phyloP scores from a whole-genome alignment of 331 rosid species.

The Quercus phellos region DNA sequence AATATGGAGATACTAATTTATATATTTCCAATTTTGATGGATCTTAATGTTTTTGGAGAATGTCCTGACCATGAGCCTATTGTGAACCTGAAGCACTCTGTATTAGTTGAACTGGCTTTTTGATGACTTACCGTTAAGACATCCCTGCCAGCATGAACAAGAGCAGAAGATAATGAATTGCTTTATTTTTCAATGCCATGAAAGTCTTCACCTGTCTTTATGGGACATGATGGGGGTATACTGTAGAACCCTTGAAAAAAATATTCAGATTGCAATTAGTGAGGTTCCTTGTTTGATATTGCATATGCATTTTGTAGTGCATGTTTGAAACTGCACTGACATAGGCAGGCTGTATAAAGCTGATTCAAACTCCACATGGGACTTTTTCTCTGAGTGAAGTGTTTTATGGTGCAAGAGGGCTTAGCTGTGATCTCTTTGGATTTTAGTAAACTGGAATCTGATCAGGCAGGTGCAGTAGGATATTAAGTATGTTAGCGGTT shows the following conservation, averaged over 20 bases:
- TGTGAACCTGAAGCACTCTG: background rate
- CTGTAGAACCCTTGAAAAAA: background rate
- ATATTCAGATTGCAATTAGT: background rate
- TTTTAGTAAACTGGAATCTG: background rate
- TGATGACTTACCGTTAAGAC: background rate
- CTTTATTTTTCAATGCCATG: background rate
- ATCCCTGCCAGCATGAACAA: background rate
- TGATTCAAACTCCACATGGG: background rate
- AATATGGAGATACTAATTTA: background rate
- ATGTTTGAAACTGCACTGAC: background rate
- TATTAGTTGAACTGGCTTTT: background rate
- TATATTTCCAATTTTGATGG: background rate
- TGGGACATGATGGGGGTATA: background rate
- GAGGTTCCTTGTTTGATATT: background rate
- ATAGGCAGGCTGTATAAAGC: background rate
- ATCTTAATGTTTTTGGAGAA: background rate
- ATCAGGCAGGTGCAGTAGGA: background rate
- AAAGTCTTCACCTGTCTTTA: background rate
- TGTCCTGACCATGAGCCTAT: background rate
- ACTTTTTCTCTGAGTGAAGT: background rate
- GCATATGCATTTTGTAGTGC: background rate
- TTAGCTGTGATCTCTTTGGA: background rate
- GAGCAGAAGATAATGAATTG: background rate
- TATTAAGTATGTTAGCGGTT: background rate
- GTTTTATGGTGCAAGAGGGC: background rate